Evolutionary conservation across 306 rosid species (phyloP).

Genomic region (Coriaria nepalensis): DNA sequence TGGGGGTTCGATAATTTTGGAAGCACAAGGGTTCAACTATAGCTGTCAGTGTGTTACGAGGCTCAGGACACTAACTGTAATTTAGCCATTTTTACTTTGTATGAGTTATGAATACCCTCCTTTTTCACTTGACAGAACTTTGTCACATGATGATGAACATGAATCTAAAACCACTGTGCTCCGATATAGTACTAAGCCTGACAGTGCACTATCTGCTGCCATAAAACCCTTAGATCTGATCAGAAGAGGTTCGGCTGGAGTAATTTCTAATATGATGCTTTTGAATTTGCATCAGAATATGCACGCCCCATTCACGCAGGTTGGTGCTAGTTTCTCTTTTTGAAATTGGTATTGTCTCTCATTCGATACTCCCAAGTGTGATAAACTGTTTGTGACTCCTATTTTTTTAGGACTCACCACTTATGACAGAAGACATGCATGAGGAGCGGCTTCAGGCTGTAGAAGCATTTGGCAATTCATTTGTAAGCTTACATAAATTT

Average conservation of each 20-base stretch:
- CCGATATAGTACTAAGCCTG: constrained; percentile 26
- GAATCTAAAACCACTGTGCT: constrained; percentile 19
- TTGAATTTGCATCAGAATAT: constrained; percentile 64
- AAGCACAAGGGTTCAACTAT: no score
- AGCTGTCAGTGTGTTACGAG: no score
- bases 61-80: no score
- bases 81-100: no score
- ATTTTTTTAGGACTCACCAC: constrained; percentile 59
- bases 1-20: no score
- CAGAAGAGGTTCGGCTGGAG: constrained; percentile 78
- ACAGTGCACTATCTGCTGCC: constrained; percentile 26
- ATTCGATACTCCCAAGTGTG: constrained; percentile 8
- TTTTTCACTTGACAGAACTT: constrained; percentile 31
- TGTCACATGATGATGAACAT: constrained; percentile 25
- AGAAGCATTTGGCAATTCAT: constrained; percentile 76
- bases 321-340: constrained; percentile 18
- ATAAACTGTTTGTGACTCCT: constrained; percentile 4
- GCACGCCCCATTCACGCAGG: constrained; percentile 95
- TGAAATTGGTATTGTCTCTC: background rate
- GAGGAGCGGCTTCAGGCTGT: constrained; percentile 94
- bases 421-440: constrained; percentile 99
- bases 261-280: constrained; percentile 63
- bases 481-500: constrained; percentile 70
- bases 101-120: no score
- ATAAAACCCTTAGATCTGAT: constrained; percentile 31